Base-by-base conservation (phyloP, 2,329 filamentous ascomycete species). In the Colletotrichum zoysiae region DNA sequence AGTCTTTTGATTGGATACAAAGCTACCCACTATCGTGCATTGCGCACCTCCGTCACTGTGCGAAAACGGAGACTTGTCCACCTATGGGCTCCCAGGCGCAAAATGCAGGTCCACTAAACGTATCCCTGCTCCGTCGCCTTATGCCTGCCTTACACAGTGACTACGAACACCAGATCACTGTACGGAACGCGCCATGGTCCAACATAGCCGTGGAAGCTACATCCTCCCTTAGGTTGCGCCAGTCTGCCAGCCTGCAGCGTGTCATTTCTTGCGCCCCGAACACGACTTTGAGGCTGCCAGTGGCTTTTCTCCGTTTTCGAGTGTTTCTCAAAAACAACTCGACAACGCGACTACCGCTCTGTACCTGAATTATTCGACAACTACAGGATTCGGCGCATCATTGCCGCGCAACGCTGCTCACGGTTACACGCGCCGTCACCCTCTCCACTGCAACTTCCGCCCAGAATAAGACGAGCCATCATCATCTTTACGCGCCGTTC, bases 161-260 rank as follows among this genome's bases (percentile, higher is more conserved):
- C 1, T 7, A n/a, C 6, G 6, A n/a, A 8, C 4, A 3, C n/a
- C 1, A 18, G 16, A 61, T 40, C 40, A 60, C 64, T 66, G 64
- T 66, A 66, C 64, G n/a, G n/a, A n/a, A n/a, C n/a, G 55, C 23
- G 64, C 44, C 44, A 60, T 26, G 33, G n/a, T 48, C 20, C 14
- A n/a, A 60, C 30, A n/a, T 33, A 48, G 58, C 38, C 46, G 26
- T 67, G 46, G 56, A 63, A 65, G 66, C 48, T 46, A 33, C 63
- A 67, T 70, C 67, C 67, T 70, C 67, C 67, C 67, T 67, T 67
- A 35, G 62, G 23, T 59, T 60, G 40, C 38, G 62, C 61, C 44
- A 35, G 38, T 46, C 38, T 55, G 35, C 23, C 53, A 63, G 46
- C 30, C 58, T 53, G 20, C 67, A 59, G 26, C 61, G 53, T 65